These are phyloP conservation scores for Syzygium jambos DNA, from an alignment of 345 rosid species.

Conservation along the genomic window DNA sequence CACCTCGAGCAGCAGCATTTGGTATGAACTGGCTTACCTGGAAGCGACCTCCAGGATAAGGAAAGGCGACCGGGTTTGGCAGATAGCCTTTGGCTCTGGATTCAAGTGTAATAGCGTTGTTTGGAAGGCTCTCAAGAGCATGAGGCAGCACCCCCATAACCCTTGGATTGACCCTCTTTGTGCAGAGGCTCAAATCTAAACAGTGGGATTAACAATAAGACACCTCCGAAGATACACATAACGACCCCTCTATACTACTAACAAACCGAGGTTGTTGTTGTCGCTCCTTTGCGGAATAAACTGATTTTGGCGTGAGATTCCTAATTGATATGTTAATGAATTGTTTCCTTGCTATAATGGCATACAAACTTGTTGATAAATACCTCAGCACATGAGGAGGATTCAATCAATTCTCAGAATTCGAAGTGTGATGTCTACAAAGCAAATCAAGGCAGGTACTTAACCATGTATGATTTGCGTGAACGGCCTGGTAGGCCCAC, in stretches of 20 bases:
- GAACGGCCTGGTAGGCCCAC: neutral
- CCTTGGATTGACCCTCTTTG: slow-evolving; percentile 34
- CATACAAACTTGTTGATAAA: neutral
- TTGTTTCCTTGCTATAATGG: neutral
- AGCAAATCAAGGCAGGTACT: neutral
- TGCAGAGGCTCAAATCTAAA: neutral
- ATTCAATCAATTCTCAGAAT: neutral
- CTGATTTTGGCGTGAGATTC: neutral
- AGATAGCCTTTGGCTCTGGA: slow-evolving; percentile 61
- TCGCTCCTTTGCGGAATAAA: neutral
- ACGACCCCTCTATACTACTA: neutral
- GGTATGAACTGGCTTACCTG: slow-evolving; percentile 69
- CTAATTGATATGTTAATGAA: neutral
- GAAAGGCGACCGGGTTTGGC: slow-evolving; percentile 50
- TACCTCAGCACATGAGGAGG: neutral
- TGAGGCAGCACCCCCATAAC: slow-evolving; percentile 21
- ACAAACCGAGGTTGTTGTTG: neutral
- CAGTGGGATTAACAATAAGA: neutral
- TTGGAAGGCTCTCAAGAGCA: slow-evolving; percentile 47
- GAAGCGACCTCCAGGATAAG: slow-evolving; percentile 41
- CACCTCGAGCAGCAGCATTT: slow-evolving; percentile 63
- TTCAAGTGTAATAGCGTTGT: slow-evolving; percentile 65
- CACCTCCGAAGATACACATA: neutral
- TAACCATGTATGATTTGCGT: neutral
- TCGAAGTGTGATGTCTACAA: neutral